Percentiles rank a stretch among this genome's conserved stretches.
Conservation (phyloP, 352 stramenopile genomes). For the Aphanomyces cochlioides region DNA sequence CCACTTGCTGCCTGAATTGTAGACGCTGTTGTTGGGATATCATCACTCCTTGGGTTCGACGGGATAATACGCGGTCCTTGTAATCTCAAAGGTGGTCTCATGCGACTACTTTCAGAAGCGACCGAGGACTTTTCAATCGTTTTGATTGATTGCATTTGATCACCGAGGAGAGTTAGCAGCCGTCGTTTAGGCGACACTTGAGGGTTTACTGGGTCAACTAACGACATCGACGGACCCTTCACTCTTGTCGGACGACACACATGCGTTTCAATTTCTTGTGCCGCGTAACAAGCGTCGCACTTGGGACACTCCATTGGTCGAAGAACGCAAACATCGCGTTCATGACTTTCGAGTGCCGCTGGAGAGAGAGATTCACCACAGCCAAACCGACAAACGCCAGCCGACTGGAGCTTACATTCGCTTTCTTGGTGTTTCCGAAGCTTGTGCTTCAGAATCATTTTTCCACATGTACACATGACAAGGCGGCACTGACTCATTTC, state of each 20-base stretch:
- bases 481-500: conserved; percentile 67
- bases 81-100: too few species aligned
- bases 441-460: conserved; percentile 64
- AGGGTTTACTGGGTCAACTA: not conserved
- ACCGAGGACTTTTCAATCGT: not conserved
- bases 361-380: conserved; percentile 40
- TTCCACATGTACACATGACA: conserved; percentile 56
- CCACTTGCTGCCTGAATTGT: too few species aligned
- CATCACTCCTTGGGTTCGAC: too few species aligned
- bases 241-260: not conserved
- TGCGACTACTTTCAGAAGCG: too few species aligned
- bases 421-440: conserved; percentile 30
- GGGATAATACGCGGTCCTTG: too few species aligned
- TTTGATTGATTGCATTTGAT: not conserved
- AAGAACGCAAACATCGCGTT: conserved; percentile 47
- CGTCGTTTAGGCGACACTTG: not conserved
- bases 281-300: conserved; percentile 32
- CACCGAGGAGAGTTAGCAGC: not conserved
- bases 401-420: conserved; percentile 43
- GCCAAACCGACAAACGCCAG: conserved; percentile 42
- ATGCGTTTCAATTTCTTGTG: not conserved
- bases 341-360: conserved; percentile 45
- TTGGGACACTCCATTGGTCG: conserved; percentile 41
- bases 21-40: too few species aligned
- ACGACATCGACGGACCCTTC: not conserved